phyloP scores from a whole-genome alignment of 2,329 filamentous ascomycete genomes.

The Ophiostoma triangulosporum region DNA sequence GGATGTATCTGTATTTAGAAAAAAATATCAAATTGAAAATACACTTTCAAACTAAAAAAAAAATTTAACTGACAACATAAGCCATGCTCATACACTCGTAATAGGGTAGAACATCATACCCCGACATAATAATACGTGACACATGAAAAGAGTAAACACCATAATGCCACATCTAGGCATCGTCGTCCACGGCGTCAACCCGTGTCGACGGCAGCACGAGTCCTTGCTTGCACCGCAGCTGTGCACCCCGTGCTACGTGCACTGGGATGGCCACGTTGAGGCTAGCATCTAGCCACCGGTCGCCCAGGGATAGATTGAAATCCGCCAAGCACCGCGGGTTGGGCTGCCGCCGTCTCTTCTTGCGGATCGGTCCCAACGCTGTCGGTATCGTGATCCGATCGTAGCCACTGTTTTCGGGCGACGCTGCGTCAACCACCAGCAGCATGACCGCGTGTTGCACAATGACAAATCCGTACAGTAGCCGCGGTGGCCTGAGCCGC shows the following conservation, averaged over 20 bases:
- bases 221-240: slow-evolving; percentile 10
- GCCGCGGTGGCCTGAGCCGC: slow-evolving; percentile 16
- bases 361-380: neutral
- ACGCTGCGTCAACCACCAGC: slow-evolving; percentile 29
- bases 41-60: too few relatives aligned
- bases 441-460: slow-evolving; percentile 33
- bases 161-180: slow-evolving; percentile 6
- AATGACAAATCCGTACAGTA: slow-evolving; percentile 32
- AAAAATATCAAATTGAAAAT: neutral
- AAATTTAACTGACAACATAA: too few relatives aligned
- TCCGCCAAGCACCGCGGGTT: slow-evolving; percentile 20
- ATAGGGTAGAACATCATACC: too few relatives aligned
- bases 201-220: slow-evolving; percentile 9
- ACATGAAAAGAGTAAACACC: neutral
- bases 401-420: neutral
- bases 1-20: too few relatives aligned
- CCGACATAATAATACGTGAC: neutral
- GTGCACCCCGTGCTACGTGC: slow-evolving; percentile 19
- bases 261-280: slow-evolving; percentile 24
- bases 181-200: slow-evolving; percentile 6
- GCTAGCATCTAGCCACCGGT: slow-evolving; percentile 24
- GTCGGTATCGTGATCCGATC: neutral
- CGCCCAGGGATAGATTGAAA: slow-evolving; percentile 20
- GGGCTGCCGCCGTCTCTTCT: slow-evolving; percentile 9
- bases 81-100: neutral